Evolutionary conservation across 2,329 filamentous ascomycete genomes (phyloP).

Genomic region (Neurospora sp.): DNA sequence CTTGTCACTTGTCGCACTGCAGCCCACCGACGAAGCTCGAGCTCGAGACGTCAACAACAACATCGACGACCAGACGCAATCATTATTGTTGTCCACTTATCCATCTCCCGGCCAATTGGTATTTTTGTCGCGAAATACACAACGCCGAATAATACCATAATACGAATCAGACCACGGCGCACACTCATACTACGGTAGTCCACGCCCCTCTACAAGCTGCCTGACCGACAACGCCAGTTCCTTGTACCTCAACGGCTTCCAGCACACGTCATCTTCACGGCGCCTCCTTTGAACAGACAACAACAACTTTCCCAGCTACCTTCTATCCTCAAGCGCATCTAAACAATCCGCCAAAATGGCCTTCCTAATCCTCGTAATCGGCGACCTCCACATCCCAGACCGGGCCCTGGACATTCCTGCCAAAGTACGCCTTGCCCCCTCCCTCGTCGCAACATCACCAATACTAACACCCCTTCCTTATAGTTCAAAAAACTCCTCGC

Average conservation of each 20-base stretch:
- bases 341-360: conserved; percentile 52
- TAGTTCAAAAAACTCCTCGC: conserved; percentile 81
- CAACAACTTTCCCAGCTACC: not conserved
- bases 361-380: conserved; percentile 83
- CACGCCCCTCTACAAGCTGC: not conserved
- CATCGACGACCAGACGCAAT: not conserved
- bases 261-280: not conserved
- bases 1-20: not conserved
- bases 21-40: not conserved
- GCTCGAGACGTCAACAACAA: not conserved
- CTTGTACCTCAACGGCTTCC: not conserved
- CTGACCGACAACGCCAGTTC: not conserved
- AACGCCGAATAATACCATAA: not conserved
- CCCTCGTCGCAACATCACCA: conserved; percentile 1
- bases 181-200: not conserved
- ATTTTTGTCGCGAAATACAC: not conserved
- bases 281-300: not conserved
- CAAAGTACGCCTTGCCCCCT: conserved; percentile 49
- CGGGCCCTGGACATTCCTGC: conserved; percentile 81
- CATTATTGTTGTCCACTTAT: not conserved
- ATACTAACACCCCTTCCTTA: not conserved
- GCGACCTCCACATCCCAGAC: conserved; percentile 90
- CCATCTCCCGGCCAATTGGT: not conserved
- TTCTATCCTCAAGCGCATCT: not conserved
- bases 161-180: not conserved